Conservation (phyloP, 345 rosid genomes). For the Bruguiera gymnorhiza region DNA sequence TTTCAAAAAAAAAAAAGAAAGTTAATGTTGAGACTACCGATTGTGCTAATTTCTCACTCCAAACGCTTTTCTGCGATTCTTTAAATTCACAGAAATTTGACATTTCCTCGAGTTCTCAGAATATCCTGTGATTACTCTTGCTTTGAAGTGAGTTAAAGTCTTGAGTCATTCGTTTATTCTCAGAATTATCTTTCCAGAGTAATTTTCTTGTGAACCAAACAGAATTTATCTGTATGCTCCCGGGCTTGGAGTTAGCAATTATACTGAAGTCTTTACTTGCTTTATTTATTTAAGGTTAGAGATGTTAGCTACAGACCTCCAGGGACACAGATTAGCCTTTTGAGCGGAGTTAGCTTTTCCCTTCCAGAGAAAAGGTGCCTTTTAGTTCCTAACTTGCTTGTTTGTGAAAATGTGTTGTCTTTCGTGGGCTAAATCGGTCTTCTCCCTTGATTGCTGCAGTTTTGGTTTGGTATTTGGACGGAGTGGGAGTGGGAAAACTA, state of each 20-base stretch:
- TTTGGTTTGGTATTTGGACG: conserved; percentile 93
- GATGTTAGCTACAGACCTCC: conserved; percentile 76
- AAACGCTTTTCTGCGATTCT: neutral
- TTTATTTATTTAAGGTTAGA: conserved; percentile 41
- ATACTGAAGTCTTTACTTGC: neutral
- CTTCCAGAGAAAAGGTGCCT: conserved; percentile 69
- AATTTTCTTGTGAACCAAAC: no score
- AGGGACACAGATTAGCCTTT: conserved; percentile 67
- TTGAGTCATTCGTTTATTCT: no score
- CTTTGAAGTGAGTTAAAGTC: conserved; percentile 52
- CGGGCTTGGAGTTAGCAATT: no score
- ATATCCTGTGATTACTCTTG: conserved; percentile 56
- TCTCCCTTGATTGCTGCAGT: conserved; percentile 37
- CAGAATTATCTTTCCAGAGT: no score
- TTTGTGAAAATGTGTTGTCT: neutral
- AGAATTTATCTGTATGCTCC: no score
- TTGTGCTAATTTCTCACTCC: no score
- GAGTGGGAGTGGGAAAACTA: conserved; percentile 97
- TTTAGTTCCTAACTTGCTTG: conserved; percentile 4
- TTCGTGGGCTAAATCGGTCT: conserved; percentile 7
- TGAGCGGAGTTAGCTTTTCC: conserved; percentile 68
- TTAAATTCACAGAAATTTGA: conserved; percentile 29
- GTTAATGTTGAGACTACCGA: no score
- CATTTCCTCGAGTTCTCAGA: conserved; percentile 14
- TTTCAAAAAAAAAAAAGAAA: neutral